Conservation (phyloP, 2,329 filamentous ascomycete species). For the Hymenoscyphus salicellus region DNA sequence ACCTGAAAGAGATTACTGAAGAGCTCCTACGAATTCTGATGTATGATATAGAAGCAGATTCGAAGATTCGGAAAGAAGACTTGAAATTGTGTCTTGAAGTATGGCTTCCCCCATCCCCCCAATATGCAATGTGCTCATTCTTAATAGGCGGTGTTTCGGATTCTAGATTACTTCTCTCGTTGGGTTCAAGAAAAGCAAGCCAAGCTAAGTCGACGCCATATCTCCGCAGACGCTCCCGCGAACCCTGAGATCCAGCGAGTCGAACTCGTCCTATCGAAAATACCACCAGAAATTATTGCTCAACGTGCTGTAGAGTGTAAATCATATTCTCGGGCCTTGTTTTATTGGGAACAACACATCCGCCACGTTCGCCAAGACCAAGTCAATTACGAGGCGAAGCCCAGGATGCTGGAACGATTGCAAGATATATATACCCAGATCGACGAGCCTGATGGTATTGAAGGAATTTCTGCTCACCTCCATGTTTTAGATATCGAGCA, state of each 20-base stretch:
- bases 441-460: slow-evolving; percentile 93
- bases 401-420: slow-evolving; percentile 70
- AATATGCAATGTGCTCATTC: slow-evolving; percentile 26
- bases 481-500: slow-evolving; percentile 88
- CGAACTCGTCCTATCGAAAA: slow-evolving; percentile 66
- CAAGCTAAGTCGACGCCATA: slow-evolving; percentile 17
- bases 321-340: slow-evolving; percentile 86
- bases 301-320: slow-evolving; percentile 88
- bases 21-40: slow-evolving; percentile 76
- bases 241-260: slow-evolving; percentile 54
- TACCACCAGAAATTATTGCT: slow-evolving; percentile 72
- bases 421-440: slow-evolving; percentile 97
- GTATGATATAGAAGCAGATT: slow-evolving; percentile 49
- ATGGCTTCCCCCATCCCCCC: slow-evolving; percentile 26
- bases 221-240: slow-evolving; percentile 42
- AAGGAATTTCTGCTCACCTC: slow-evolving; percentile 86
- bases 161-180: slow-evolving; percentile 85
- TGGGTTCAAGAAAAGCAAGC: slow-evolving; percentile 72
- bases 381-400: slow-evolving; percentile 36
- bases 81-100: slow-evolving; percentile 86
- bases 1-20: slow-evolving; percentile 62
- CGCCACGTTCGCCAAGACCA: slow-evolving; percentile 44
- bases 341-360: slow-evolving; percentile 92
- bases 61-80: slow-evolving; percentile 66
- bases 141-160: slow-evolving; percentile 74